These are phyloP conservation scores for Aschersonia sp. DNA, from an alignment of 2,329 filamentous ascomycete genomes.

Conservation along the genomic window DNA sequence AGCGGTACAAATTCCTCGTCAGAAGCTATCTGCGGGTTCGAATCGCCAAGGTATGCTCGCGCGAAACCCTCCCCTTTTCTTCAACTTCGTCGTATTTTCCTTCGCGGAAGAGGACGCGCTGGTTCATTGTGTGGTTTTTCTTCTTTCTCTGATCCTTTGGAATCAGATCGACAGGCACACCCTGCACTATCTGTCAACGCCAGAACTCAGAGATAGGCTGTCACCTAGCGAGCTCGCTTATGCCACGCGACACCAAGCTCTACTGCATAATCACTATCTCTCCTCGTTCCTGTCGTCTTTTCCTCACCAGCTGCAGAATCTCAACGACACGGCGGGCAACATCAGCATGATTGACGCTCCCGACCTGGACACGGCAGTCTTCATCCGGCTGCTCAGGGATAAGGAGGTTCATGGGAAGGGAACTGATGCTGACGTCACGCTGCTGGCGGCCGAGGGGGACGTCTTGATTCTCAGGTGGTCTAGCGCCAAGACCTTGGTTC, in stretches of 20 bases:
- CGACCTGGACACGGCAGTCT: slow-evolving; percentile 71
- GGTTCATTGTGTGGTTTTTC: no score
- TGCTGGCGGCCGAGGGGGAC: slow-evolving; percentile 47
- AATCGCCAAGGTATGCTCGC: slow-evolving; percentile 59
- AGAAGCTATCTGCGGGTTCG: slow-evolving; percentile 69
- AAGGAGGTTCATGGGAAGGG: slow-evolving; percentile 43
- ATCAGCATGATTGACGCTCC: slow-evolving; percentile 86
- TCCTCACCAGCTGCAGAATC: slow-evolving; percentile 60
- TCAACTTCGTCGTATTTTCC: no score
- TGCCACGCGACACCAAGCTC: slow-evolving; percentile 67
- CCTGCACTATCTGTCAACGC: slow-evolving; percentile 53
- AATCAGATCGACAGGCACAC: slow-evolving; percentile 60
- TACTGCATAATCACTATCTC: slow-evolving; percentile 74
- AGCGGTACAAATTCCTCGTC: slow-evolving; percentile 84
- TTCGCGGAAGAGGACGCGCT: no score
- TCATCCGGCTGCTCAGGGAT: slow-evolving; percentile 58
- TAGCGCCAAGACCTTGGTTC: slow-evolving; percentile 50
- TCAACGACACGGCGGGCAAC: slow-evolving; percentile 83
- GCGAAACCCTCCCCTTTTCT: no score
- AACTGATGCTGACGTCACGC: slow-evolving; percentile 45
- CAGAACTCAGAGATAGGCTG: slow-evolving; percentile 43
- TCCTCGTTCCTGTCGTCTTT: slow-evolving; percentile 75
- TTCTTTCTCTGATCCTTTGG: no score
- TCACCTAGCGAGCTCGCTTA: slow-evolving; percentile 70
- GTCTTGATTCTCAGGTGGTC: slow-evolving; percentile 59